Percentiles rank a stretch among this genome's conserved stretches.
phyloP scores from a whole-genome alignment of 345 rosid species.

The Eucalyptus caleyi region DNA sequence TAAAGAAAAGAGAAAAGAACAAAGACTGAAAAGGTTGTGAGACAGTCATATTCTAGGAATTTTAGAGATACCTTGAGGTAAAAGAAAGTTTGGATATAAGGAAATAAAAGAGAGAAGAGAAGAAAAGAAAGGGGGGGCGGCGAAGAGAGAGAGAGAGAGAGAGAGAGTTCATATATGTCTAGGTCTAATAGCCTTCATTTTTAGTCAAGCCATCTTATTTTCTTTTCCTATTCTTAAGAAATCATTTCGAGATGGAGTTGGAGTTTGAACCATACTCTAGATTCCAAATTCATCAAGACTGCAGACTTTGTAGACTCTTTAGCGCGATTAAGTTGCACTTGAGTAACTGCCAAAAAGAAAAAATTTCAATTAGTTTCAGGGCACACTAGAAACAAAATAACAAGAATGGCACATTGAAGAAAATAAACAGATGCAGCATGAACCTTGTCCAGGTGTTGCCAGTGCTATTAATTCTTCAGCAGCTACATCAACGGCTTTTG shows the following conservation, averaged over 20 bases:
- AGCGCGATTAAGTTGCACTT: conserved; percentile 60
- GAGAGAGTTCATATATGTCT: neutral
- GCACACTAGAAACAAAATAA: neutral
- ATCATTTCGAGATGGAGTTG: neutral
- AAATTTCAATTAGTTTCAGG: neutral
- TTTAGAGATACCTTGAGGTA: neutral
- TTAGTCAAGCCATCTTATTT: neutral
- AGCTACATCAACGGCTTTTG: conserved; percentile 54
- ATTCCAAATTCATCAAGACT: conserved; percentile 86
- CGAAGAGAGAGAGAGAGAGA: too few species aligned
- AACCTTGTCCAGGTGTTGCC: conserved; percentile 65
- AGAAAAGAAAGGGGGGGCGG: too few species aligned
- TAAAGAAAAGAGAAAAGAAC: neutral
- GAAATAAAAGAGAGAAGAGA: neutral
- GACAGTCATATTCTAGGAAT: neutral
- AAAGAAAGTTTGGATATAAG: neutral
- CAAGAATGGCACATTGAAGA: neutral
- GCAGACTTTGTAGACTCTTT: conserved; percentile 84
- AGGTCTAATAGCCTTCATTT: neutral
- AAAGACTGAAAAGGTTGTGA: neutral
- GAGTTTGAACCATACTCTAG: conserved; percentile 29
- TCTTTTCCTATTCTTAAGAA: neutral
- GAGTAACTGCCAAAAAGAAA: conserved; percentile 32
- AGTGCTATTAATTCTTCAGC: conserved; percentile 52
- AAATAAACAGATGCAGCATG: neutral